Evolutionary conservation across 2,329 filamentous ascomycete species (phyloP).

Genomic region (Cytospora schulzeri): DNA sequence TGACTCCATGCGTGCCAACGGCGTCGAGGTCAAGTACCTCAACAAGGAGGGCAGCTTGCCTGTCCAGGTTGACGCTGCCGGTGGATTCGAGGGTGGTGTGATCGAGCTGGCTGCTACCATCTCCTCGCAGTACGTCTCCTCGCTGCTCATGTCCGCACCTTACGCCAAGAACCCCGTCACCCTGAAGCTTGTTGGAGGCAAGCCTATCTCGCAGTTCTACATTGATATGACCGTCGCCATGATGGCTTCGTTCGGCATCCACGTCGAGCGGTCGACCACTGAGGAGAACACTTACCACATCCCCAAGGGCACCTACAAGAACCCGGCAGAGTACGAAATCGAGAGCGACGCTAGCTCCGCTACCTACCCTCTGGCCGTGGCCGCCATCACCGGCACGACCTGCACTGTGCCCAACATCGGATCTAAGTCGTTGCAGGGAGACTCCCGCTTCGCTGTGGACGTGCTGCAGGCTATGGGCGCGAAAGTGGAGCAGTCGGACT

Average conservation of each 20-base stretch:
- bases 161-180: conserved; percentile 95
- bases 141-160: conserved; percentile 92
- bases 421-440: conserved; percentile 86
- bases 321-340: conserved; percentile 82
- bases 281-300: conserved; percentile 94
- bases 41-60: conserved; percentile 84
- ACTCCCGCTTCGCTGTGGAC: conserved; percentile 90
- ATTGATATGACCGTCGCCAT: conserved; percentile 99
- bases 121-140: conserved; percentile 98
- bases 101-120: conserved; percentile 94
- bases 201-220: conserved; percentile 94
- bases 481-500: conserved; percentile 78
- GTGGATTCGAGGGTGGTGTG: conserved; percentile 80
- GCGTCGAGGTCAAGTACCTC: conserved; percentile 83
- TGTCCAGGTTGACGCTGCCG: conserved; percentile 77
- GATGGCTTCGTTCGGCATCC: conserved; percentile 90
- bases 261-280: conserved; percentile 72
- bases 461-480: conserved; percentile 94
- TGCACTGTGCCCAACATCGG: conserved; percentile 98
- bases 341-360: conserved; percentile 98
- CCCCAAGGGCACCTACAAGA: conserved; percentile 79
- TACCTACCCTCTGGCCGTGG: conserved; percentile 91
- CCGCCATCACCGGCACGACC: conserved; percentile 91
- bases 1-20: conserved; percentile 84
- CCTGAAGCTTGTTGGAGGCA: conserved; percentile 87